Evolutionary conservation across 306 rosid genomes (phyloP).

Genomic region (Nissolia schottii): DNA sequence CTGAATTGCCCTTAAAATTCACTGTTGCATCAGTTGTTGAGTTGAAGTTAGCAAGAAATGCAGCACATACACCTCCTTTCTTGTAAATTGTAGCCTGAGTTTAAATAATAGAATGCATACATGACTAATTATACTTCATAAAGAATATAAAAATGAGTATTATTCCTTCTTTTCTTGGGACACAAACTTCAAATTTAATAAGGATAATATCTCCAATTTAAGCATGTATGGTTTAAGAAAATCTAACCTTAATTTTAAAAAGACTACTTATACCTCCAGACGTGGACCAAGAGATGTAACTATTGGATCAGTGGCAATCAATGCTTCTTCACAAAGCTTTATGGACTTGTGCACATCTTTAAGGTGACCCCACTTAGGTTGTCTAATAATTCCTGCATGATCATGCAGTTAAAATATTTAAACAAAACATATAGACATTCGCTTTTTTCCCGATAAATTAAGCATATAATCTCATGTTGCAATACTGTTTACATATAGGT

Average conservation of each 20-base stretch:
- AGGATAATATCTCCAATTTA: too few species aligned
- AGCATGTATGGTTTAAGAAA: too few species aligned
- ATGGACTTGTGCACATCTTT: slow-evolving; percentile 83
- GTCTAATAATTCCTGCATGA: slow-evolving; percentile 80
- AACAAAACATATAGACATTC: background rate
- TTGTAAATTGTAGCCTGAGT: slow-evolving; percentile 77
- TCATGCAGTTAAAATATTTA: background rate
- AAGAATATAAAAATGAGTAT: background rate
- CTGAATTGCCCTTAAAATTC: slow-evolving; percentile 70
- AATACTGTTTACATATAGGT: background rate
- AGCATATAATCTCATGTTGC: background rate
- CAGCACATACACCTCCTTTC: slow-evolving; percentile 71
- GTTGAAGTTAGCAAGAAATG: slow-evolving; percentile 80
- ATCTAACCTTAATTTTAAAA: too few species aligned
- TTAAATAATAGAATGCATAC: slow-evolving; percentile 16
- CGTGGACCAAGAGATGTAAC: slow-evolving; percentile 67
- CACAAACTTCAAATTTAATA: slow-evolving; percentile 8
- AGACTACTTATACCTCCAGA: slow-evolving; percentile 86
- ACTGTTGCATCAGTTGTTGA: slow-evolving; percentile 58
- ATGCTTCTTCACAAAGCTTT: slow-evolving; percentile 78
- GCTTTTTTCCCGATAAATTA: background rate
- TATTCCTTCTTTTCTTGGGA: background rate
- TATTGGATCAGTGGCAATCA: slow-evolving; percentile 74
- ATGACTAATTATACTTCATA: background rate
- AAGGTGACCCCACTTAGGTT: slow-evolving; percentile 98